Conservation (phyloP, 768 basidiomycete species). For the Pleurotus ostreatus region DNA sequence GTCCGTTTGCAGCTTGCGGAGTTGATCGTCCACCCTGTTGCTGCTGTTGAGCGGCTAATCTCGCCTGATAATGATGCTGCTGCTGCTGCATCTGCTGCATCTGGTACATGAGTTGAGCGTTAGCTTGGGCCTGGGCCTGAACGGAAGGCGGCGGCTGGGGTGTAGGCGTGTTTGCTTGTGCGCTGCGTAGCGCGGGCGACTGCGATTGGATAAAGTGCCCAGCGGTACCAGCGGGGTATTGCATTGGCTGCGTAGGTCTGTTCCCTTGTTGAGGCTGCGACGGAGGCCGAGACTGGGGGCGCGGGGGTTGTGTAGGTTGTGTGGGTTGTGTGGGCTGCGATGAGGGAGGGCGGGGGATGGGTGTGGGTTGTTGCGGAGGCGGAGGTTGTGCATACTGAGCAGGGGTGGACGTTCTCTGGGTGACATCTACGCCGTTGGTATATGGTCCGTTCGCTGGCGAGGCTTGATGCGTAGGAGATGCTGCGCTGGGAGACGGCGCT, state of each 20-base stretch:
- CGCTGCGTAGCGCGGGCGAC: not conserved
- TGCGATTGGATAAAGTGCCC: not conserved
- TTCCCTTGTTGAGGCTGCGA: conserved; percentile 10
- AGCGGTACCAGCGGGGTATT: not conserved
- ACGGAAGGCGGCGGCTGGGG: conserved; percentile 14
- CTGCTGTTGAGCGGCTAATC: conserved; percentile 8
- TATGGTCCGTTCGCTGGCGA: not conserved
- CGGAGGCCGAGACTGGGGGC: conserved; percentile 10
- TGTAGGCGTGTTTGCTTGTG: conserved; percentile 9
- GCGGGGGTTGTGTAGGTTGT: conserved; percentile 3
- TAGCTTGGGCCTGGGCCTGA: conserved; percentile 16
- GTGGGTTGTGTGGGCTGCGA: not conserved
- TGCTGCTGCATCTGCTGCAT: conserved; percentile 12
- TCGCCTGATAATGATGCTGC: conserved; percentile 8
- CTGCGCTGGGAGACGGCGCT: conserved; percentile 11
- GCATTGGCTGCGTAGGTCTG: conserved; percentile 12
- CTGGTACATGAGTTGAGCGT: conserved; percentile 13
- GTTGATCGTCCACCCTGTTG: conserved; percentile 24
- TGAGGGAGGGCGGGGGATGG: conserved; percentile 3
- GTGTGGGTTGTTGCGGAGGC: not conserved
- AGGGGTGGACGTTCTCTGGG: conserved; percentile 1
- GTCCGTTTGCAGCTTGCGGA: conserved; percentile 20
- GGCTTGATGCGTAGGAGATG: conserved; percentile 3
- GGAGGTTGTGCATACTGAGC: conserved; percentile 7
- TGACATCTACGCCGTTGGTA: not conserved